A percentile compares a stretch with the other conserved stretches of the same genome.
phyloP scores from a whole-genome alignment of 2,329 filamentous ascomycete species.

The Periconia sp. region DNA sequence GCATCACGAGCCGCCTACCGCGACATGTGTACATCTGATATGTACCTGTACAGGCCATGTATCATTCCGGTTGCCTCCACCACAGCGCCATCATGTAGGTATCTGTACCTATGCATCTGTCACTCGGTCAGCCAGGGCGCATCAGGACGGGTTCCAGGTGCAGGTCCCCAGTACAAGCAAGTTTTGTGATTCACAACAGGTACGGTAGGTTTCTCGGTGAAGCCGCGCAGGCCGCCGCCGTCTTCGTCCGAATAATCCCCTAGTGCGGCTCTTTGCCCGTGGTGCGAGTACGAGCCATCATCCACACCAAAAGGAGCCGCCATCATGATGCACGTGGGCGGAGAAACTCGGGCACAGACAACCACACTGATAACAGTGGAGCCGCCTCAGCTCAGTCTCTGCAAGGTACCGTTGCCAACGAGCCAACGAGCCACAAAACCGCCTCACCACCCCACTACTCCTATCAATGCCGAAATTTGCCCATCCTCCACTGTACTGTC shows the following conservation, averaged over 20 bases:
- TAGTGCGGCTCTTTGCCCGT: not conserved
- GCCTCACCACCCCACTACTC: not conserved
- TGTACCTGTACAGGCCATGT: no score
- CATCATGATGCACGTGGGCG: conserved; percentile 17
- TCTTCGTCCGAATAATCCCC: conserved; percentile 9
- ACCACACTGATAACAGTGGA: conserved; percentile 1
- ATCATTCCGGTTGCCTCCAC: not conserved
- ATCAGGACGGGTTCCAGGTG: no score
- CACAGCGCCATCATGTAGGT: not conserved
- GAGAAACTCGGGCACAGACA: conserved; percentile 21
- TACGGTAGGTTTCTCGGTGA: no score
- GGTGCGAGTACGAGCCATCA: not conserved
- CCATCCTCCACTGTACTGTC: not conserved
- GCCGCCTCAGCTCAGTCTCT: not conserved
- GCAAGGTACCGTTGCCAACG: conserved; percentile 10
- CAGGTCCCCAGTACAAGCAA: no score
- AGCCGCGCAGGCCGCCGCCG: conserved; percentile 1
- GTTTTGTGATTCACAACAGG: no score
- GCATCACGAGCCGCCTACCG: conserved; percentile 20
- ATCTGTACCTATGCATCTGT: not conserved
- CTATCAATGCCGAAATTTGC: conserved; percentile 2
- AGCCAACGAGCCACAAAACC: conserved; percentile 3
- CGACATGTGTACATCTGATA: conserved; percentile 6
- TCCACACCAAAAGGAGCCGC: conserved; percentile 8
- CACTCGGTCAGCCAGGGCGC: not conserved